Evolutionary conservation across 352 stramenopile species (phyloP).

Genomic region (Pythium brachiatum): DNA sequence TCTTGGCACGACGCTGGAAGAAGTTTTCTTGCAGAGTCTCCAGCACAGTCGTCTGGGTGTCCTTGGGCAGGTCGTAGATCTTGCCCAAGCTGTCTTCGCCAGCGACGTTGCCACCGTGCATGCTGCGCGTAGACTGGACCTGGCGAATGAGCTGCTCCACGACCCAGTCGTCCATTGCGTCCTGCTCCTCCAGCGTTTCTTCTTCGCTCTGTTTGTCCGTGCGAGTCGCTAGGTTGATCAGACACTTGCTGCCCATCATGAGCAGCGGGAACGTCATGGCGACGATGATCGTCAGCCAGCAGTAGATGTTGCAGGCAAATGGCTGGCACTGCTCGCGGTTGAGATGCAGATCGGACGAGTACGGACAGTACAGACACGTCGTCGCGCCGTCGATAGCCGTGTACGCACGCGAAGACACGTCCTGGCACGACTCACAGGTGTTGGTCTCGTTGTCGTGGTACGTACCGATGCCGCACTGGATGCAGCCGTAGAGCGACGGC

Average conservation of each 20-base stretch:
- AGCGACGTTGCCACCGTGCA: not conserved
- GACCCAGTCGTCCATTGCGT: conserved; percentile 66
- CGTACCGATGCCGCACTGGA: conserved; percentile 55
- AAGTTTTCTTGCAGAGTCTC: conserved; percentile 64
- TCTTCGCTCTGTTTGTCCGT: conserved; percentile 34
- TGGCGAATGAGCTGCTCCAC: conserved; percentile 66
- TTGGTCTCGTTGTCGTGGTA: conserved; percentile 52
- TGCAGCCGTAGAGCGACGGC: conserved; percentile 45
- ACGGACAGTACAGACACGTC: conserved; percentile 55
- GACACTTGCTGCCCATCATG: conserved; percentile 54
- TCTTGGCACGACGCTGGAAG: conserved; percentile 29
- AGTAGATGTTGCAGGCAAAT: conserved; percentile 55
- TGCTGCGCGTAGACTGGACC: conserved; percentile 29
- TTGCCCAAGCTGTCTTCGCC: conserved; percentile 4
- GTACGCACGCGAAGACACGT: conserved; percentile 51
- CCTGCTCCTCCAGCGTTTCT: conserved; percentile 42
- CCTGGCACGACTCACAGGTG: conserved; percentile 37
- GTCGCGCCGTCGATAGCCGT: conserved; percentile 49
- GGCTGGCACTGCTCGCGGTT: conserved; percentile 36
- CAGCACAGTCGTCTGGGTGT: conserved; percentile 57
- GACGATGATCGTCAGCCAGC: conserved; percentile 62
- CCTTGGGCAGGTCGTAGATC: conserved; percentile 57
- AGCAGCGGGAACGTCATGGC: conserved; percentile 44
- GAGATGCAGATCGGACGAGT: conserved; percentile 48
- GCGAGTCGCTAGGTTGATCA: conserved; percentile 43